Evolutionary conservation across 306 rosid genomes (phyloP), one percentile per base, ranked within the genome.

Genomic region (Abrus pulchellus): DNA sequence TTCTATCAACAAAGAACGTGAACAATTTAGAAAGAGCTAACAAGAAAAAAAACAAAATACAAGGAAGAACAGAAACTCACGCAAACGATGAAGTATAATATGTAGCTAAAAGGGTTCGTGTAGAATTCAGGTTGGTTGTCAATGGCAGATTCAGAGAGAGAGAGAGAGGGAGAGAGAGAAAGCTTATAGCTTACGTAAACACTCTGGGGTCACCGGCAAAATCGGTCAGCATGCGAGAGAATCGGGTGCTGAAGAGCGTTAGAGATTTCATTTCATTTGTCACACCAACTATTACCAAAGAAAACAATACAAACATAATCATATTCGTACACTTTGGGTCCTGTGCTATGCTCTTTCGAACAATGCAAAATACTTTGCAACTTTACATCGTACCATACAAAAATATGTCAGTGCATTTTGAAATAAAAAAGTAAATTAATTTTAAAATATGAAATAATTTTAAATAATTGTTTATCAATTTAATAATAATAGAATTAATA

Each of bases 221-320:
- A 56, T 88, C 85, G 97, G 91, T 87, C 88, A 72, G 79, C 66
- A 68, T 64, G 88, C 97, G 87, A n/a, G 80, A 88, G 88, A 90
- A 82, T 90, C 83, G 91, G 92, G 70, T 80, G 60, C 80, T 28
- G 6, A 8, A 45, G 14, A 78, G 56, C 83, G 79, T 85, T 86
- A 40, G 62, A 85, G 83, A 79, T 83, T 80, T 83, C 28, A 3
- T 77, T 65, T 29, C 53, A 13, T 30, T 78, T 50, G 49, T 68
- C 44, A 70, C 77, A 77, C 84, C 80, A 83, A 80, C 89, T 14
- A 48, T 13, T 20, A 14, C 27, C 33, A 14, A 14, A 47, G 7
- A 68, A 47, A 28, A 44, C 1, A 40, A 60, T 6, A 3, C n/a
- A 60, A 10, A 9, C 48, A 38, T 65, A 6, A 12, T 65, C 71